A percentile compares a stretch with the other conserved stretches of the same genome.
phyloP scores from a whole-genome alignment of 1,139 yeast species.

The Candida neerlandica region DNA sequence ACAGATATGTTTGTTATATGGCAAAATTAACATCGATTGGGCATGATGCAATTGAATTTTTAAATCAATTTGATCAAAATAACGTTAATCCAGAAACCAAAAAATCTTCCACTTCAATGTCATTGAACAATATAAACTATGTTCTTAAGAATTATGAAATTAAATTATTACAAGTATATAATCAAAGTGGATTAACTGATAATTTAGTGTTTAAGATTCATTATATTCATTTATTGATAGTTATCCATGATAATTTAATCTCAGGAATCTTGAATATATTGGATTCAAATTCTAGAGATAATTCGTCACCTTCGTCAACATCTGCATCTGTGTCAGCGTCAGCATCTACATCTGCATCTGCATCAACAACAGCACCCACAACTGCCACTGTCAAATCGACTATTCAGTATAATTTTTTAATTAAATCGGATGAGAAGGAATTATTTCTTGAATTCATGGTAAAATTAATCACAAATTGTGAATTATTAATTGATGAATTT shows the following conservation, averaged over 20 bases:
- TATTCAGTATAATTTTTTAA: conserved; percentile 1
- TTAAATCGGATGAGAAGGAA: conserved; percentile 15
- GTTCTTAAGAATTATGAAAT: conserved; percentile 25
- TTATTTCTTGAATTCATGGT: conserved; percentile 37
- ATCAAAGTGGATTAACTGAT: conserved; percentile 36
- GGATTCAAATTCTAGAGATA: neutral
- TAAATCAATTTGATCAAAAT: conserved; percentile 15
- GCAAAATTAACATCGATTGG: conserved; percentile 44
- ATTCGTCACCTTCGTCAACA: neutral
- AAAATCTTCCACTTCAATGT: neutral
- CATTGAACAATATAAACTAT: conserved; percentile 10
- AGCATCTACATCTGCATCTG: too few species aligned
- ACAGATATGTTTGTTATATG: conserved; percentile 41
- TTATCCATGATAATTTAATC: conserved; percentile 51
- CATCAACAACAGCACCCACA: neutral
- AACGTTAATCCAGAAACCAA: neutral
- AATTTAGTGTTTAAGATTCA: conserved; percentile 37
- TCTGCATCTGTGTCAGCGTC: neutral
- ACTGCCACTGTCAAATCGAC: neutral
- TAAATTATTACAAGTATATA: conserved; percentile 21
- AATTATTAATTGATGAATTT: conserved; percentile 48
- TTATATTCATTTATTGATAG: conserved; percentile 50
- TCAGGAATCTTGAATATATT: conserved; percentile 26
- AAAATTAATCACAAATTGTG: conserved; percentile 45
- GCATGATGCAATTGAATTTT: conserved; percentile 44